Conservation (phyloP, 495 filamentous ascomycete species). For the Penicillium desertorum region DNA sequence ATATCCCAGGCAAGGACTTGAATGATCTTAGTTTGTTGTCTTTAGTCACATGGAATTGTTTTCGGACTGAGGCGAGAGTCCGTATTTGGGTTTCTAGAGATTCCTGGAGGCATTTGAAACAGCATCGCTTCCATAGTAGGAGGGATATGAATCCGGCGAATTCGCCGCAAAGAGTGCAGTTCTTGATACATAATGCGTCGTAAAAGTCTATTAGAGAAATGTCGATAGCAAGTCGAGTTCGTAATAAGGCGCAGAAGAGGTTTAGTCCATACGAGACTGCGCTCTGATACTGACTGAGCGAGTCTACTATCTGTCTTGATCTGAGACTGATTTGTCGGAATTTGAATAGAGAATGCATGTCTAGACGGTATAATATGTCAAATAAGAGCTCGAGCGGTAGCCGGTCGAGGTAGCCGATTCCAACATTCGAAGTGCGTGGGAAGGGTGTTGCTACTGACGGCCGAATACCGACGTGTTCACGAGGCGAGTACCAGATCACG, state of each 20-base stretch:
- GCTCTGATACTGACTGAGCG: constrained; percentile 34
- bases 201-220: constrained; percentile 38
- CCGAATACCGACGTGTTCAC: constrained; percentile 19
- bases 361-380: constrained; percentile 33
- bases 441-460: constrained; percentile 35
- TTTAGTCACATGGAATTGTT: constrained; percentile 33
- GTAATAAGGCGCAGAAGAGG: constrained; percentile 41
- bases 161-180: constrained; percentile 33
- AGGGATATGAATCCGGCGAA: constrained; percentile 39
- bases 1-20: constrained; percentile 37
- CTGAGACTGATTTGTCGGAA: constrained; percentile 39
- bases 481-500: constrained; percentile 37
- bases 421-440: constrained; percentile 24
- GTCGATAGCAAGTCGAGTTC: constrained; percentile 30
- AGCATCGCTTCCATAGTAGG: constrained; percentile 37
- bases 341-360: constrained; percentile 39
- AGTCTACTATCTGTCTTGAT: constrained; percentile 37
- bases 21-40: constrained; percentile 27
- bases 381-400: constrained; percentile 41
- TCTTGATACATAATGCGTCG: constrained; percentile 35
- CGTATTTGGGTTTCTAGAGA: constrained; percentile 31
- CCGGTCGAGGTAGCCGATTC: constrained; percentile 33
- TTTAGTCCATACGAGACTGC: constrained; percentile 37
- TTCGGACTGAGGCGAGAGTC: constrained; percentile 30
- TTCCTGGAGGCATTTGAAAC: constrained; percentile 33